Percentiles rank a stretch among this genome's conserved stretches.
These are phyloP conservation scores for Capsicum chinense DNA, from an alignment of 257 asterid genomes.

Conservation along the genomic window DNA sequence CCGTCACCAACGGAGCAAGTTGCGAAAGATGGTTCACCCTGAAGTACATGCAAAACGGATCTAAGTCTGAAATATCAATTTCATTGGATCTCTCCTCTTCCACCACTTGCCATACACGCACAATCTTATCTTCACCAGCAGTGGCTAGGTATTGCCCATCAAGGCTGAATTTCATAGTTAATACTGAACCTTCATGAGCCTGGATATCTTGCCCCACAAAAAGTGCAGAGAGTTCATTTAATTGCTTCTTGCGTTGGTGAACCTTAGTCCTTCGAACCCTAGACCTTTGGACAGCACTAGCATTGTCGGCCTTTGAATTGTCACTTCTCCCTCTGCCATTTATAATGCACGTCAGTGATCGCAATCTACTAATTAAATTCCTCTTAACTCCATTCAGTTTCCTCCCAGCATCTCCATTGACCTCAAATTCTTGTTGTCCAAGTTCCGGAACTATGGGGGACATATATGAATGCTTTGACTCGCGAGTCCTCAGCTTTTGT, in stretches of 20 bases:
- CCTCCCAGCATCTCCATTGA: slow-evolving; percentile 34
- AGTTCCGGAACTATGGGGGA: slow-evolving; percentile 37
- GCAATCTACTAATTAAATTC: slow-evolving; percentile 62
- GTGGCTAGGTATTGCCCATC: slow-evolving; percentile 81
- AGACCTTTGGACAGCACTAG: slow-evolving; percentile 35
- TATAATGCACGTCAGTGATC: slow-evolving; percentile 57
- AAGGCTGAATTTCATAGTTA: slow-evolving; percentile 83
- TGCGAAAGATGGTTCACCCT: slow-evolving; percentile 72
- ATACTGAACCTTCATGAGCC: slow-evolving; percentile 84
- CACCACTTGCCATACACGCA: slow-evolving; percentile 80
- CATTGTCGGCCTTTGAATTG: slow-evolving; percentile 31
- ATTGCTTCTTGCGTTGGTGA: slow-evolving; percentile 54
- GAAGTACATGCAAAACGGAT: slow-evolving; percentile 84
- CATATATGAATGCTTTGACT: slow-evolving; percentile 33
- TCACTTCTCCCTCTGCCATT: slow-evolving; percentile 40
- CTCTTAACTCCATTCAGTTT: slow-evolving; percentile 48
- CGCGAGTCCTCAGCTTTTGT: slow-evolving; percentile 32
- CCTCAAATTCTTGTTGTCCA: slow-evolving; percentile 43
- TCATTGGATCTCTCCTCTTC: slow-evolving; percentile 73
- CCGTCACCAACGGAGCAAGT: slow-evolving; percentile 57
- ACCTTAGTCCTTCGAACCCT: slow-evolving; percentile 62
- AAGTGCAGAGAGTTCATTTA: slow-evolving; percentile 83
- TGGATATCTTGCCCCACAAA: slow-evolving; percentile 74
- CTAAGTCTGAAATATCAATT: slow-evolving; percentile 60
- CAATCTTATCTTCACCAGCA: slow-evolving; percentile 83